A percentile compares a stretch with the other conserved stretches of the same genome.
These are phyloP conservation scores for Axilococcus clingmanii DNA, from an alignment of 139 green algal species.

Conservation along the genomic window DNA sequence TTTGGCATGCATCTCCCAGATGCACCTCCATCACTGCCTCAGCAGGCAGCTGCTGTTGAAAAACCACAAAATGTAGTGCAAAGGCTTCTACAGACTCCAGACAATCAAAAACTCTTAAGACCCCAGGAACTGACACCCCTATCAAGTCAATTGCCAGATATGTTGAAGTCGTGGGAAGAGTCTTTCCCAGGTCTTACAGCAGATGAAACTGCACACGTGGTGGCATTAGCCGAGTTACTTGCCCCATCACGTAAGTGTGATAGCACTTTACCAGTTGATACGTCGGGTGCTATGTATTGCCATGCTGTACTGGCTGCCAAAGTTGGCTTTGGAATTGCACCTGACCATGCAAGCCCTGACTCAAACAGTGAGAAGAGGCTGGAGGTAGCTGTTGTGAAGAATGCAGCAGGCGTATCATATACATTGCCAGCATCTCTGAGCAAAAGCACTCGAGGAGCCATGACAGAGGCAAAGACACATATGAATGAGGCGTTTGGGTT, in stretches of 20 bases:
- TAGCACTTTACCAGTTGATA: not conserved
- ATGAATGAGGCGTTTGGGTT: conserved; percentile 11
- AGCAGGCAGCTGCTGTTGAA: too few species aligned
- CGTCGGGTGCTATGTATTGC: not conserved
- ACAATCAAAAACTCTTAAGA: too few species aligned
- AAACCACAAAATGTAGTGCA: too few species aligned
- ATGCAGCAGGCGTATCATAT: conserved; percentile 24
- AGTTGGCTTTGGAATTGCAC: not conserved
- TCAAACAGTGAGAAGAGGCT: not conserved
- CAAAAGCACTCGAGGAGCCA: too few species aligned
- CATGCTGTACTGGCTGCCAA: not conserved
- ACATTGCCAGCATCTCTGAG: conserved; percentile 6
- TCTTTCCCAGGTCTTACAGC: conserved; percentile 12
- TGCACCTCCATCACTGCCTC: too few species aligned
- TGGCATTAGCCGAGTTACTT: conserved; percentile 4
- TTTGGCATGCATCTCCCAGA: conserved; percentile 38
- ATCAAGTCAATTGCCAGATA: too few species aligned
- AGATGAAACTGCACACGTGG: conserved; percentile 3
- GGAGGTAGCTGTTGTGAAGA: conserved; percentile 3
- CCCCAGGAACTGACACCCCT: too few species aligned
- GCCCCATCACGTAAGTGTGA: not conserved
- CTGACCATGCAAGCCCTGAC: not conserved
- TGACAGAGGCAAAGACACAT: too few species aligned
- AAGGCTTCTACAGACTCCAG: too few species aligned
- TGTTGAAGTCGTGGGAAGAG: too few species aligned